Evolutionary conservation across 106 monocot species (phyloP).

Genomic region (Apostasia ramifera): DNA sequence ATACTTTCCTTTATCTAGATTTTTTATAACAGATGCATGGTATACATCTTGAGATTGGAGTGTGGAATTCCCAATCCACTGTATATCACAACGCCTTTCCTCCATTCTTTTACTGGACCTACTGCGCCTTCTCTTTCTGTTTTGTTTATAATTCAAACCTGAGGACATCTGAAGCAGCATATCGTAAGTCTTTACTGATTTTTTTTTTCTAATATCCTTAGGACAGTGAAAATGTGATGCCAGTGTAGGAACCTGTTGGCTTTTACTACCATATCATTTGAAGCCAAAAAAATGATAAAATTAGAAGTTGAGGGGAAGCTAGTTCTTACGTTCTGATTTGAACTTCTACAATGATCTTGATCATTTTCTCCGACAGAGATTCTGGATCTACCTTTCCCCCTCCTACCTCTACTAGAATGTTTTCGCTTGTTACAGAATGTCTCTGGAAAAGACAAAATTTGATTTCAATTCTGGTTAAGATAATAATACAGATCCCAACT

Average conservation of each 20-base stretch:
- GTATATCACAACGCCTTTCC: background rate
- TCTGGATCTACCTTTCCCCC: background rate
- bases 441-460: background rate
- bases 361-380: background rate
- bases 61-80: background rate
- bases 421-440: background rate
- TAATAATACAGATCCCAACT: background rate
- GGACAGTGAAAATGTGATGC: too few relatives aligned
- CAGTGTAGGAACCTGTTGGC: background rate
- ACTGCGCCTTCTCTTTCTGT: background rate
- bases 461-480: background rate
- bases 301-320: background rate
- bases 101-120: background rate
- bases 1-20: background rate
- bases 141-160: background rate
- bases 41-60: background rate
- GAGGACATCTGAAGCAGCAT: slow-evolving; percentile 1
- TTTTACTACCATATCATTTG: background rate
- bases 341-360: slow-evolving; percentile 1
- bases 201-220: too few relatives aligned
- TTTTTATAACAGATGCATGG: background rate
- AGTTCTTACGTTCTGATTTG: slow-evolving; percentile 1
- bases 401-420: background rate
- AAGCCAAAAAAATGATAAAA: background rate
- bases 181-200: background rate